Percentiles rank a stretch among this genome's conserved stretches.
Conservation (phyloP, 1,139 yeast genomes). For the Lodderomyces metapsilosis region DNA sequence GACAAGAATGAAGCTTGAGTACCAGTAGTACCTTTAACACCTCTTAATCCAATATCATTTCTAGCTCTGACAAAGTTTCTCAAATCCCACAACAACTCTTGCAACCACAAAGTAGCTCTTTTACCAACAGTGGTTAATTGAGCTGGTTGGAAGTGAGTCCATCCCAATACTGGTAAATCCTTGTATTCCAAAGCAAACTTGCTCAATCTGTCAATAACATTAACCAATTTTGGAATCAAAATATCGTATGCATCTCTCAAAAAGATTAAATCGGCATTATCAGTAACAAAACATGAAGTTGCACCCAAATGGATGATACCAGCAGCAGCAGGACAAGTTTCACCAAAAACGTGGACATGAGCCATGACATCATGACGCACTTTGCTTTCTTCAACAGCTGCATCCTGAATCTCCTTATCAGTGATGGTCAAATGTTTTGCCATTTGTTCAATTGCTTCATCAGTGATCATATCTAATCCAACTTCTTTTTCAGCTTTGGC, state of each 20-base stretch:
- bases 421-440: slow-evolving; percentile 72
- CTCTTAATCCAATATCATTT: slow-evolving; percentile 93
- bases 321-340: slow-evolving; percentile 92
- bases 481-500: slow-evolving; percentile 95
- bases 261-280: slow-evolving; percentile 95
- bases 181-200: slow-evolving; percentile 88
- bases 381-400: slow-evolving; percentile 91
- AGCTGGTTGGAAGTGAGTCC: slow-evolving; percentile 99
- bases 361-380: slow-evolving; percentile 99
- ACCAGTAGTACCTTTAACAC: slow-evolving; percentile 99
- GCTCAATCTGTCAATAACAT: slow-evolving; percentile 87
- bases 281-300: slow-evolving; percentile 96
- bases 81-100: slow-evolving; percentile 96
- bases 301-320: slow-evolving; percentile 99
- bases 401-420: slow-evolving; percentile 87
- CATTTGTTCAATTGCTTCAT: slow-evolving; percentile 90
- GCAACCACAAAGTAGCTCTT: slow-evolving; percentile 97
- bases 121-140: slow-evolving; percentile 98
- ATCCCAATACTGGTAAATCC: slow-evolving; percentile 95
- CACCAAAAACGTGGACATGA: slow-evolving; percentile 93
- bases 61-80: slow-evolving; percentile 95
- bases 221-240: slow-evolving; percentile 90
- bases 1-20: slow-evolving; percentile 96
- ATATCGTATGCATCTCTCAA: slow-evolving; percentile 93
- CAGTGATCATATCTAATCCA: slow-evolving; percentile 80